Conservation (phyloP, 257 asterid species). For the Solanum sejunctum region DNA sequence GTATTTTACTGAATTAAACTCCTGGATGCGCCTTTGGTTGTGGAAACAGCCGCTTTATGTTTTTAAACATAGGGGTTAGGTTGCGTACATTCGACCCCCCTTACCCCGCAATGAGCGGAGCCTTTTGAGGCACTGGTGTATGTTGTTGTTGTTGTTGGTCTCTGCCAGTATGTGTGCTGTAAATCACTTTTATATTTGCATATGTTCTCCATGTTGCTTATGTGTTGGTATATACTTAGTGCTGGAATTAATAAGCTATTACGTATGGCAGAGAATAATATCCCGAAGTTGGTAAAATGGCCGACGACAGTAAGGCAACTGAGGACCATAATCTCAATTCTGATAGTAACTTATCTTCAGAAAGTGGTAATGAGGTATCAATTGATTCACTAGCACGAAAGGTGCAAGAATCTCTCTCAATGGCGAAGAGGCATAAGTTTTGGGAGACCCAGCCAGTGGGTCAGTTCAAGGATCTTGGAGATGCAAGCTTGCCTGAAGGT, state of each 20-base stretch:
- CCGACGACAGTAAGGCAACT: not conserved
- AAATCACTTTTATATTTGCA: not conserved
- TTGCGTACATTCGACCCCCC: no score
- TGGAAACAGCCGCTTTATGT: no score
- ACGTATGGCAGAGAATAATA: not conserved
- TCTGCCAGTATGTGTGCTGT: not conserved
- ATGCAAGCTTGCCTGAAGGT: conserved; percentile 16
- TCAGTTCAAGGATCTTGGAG: conserved; percentile 21
- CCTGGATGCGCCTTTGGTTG: not conserved
- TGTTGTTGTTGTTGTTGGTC: not conserved
- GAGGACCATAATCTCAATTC: not conserved
- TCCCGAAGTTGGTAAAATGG: not conserved
- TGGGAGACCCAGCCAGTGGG: conserved; percentile 29
- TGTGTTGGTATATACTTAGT: not conserved
- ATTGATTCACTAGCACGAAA: conserved; percentile 7
- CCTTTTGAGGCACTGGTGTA: no score
- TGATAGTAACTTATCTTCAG: conserved; percentile 3
- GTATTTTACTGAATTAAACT: not conserved
- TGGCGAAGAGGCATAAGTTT: conserved; percentile 16
- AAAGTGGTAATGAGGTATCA: conserved; percentile 8
- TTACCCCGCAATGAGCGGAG: no score
- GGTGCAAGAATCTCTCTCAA: conserved; percentile 16
- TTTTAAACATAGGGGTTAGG: no score
- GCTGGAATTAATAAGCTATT: not conserved
- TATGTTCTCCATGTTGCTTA: not conserved